These are phyloP conservation scores for Pyrenophora graminea DNA, from an alignment of 2,329 filamentous ascomycete species.

Conservation along the genomic window DNA sequence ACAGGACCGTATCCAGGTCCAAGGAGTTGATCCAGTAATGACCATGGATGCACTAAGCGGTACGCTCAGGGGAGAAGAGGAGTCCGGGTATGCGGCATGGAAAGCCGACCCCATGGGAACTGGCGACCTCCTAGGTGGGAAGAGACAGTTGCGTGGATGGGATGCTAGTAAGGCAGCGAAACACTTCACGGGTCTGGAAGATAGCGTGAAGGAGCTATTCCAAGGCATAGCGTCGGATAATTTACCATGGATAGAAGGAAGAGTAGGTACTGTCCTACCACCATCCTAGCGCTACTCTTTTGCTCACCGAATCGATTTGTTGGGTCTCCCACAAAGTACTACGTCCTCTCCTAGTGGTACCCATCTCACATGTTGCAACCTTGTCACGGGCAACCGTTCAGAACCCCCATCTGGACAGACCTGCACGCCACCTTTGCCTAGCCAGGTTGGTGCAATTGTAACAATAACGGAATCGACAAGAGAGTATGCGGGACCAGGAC, in stretches of 20 bases:
- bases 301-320: background rate
- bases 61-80: conserved; percentile 44
- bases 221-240: conserved; percentile 23
- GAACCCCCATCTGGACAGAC: conserved; percentile 69
- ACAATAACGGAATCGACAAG: conserved; percentile 79
- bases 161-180: conserved; percentile 20
- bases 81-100: conserved; percentile 46
- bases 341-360: conserved; percentile 80
- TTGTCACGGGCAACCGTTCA: conserved; percentile 61
- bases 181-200: conserved; percentile 33
- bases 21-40: conserved; percentile 54
- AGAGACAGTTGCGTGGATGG: conserved; percentile 50
- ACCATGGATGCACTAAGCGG: conserved; percentile 40
- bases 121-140: conserved; percentile 39
- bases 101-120: conserved; percentile 47
- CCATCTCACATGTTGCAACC: conserved; percentile 72
- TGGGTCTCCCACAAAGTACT: conserved; percentile 73
- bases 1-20: conserved; percentile 44
- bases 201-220: conserved; percentile 34
- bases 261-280: background rate
- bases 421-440: conserved; percentile 80
- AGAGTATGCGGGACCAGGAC: conserved; percentile 3
- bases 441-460: conserved; percentile 86
- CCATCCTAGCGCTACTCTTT: background rate
- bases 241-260: conserved; percentile 32